Base-by-base conservation (phyloP, 805 yeast species). In the Cyberlindnera meyerae region DNA sequence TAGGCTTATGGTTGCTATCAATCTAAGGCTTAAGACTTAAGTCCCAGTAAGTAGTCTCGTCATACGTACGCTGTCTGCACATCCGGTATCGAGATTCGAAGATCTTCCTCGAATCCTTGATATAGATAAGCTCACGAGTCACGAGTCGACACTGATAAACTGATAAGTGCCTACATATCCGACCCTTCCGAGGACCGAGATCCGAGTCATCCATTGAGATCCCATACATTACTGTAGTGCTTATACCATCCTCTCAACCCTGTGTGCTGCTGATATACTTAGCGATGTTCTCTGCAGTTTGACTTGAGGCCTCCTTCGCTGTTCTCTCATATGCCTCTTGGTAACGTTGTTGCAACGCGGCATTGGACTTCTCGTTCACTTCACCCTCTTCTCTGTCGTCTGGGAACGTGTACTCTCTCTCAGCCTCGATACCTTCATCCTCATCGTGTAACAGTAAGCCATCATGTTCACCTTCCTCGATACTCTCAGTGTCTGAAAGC, bases 251-350 rank as follows among this genome's bases (percentile, higher is more conserved):
- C 22, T 8, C 9, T 30, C 13, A 40, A 13, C 40, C 40, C 21
- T 40, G 44, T 2, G 38, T 17, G 25, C 18, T 36, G 45, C 67
- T 73, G 33, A 82, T 78, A 53, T 82, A 81, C 37, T 71, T 68
- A 3, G 87, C 86, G 42, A 82, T 82, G 47, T 72, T 74, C 55
- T 80, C 87, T 6, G 88, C 88, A 6, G 87, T 78, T 46, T 72
- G 63, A 37, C 81, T 72, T 8, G 81, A 72, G 4, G 82, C 79
- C 6, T 70, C 55, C 54, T 79, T 81, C 3, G 80, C 75, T 8
- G 77, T 73, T 11, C 64, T 57, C 44, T 79, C 85, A 43, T 83
- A 73, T 4, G 94, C 93, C 26, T 70, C 70, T 57, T 82, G 82
- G 57, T 87, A 87, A 35, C 86, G 71, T 13, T 71, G 69, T 55